Base-by-base conservation (phyloP, 208 protist genomes). In the Crithidia expoeki region DNA sequence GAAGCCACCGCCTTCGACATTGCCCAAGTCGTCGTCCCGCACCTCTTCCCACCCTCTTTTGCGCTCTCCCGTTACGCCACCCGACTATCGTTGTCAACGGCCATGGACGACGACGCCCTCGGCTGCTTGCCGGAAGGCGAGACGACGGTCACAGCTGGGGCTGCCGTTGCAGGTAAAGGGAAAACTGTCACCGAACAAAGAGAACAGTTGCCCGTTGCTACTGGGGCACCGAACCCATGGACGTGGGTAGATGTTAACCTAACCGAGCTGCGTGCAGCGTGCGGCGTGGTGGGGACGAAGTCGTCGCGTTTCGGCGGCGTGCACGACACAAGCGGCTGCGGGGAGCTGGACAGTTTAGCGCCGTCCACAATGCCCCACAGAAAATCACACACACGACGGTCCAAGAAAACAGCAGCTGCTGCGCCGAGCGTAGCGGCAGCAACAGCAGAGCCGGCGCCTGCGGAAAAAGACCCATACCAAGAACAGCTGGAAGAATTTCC, bases 41-140 rank as follows among this genome's bases (percentile, higher is more conserved):
- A 72, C 46, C 72, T 77, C 33, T 77, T 77, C 23, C 64, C 72
- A 0, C 34, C 58, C 28, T n/a, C 46, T 25, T 77, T 77, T 28
- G 55, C 36, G 2, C 51, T 72, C 12, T 77, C 72, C 4, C 64
- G 50, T 32, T 72, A 60, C 57, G 33, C 72, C 6, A 77, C 63
- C 4, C 49, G 36, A 11, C 36, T 77, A 14, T 42, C 72, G 16
- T 30, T 77, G 17, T 77, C 72, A 14, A 77, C 55, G 42, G 58
- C 33, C 5, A 40, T 77, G 6, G 33, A 68, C 58, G 65, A 77
- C 64, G 64, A 70, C n/a, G 58, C 27, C 14, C 56, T 72, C 36
- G 12, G 50, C 47, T 44, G 21, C 21, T n/a, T n/a, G n/a, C n/a
- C n/a, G n/a, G n/a, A n/a, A n/a, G n/a, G n/a, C n/a, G n/a, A n/a